phyloP scores from a whole-genome alignment of 2,329 filamentous ascomycete genomes.

The Colletotrichum shisoi region DNA sequence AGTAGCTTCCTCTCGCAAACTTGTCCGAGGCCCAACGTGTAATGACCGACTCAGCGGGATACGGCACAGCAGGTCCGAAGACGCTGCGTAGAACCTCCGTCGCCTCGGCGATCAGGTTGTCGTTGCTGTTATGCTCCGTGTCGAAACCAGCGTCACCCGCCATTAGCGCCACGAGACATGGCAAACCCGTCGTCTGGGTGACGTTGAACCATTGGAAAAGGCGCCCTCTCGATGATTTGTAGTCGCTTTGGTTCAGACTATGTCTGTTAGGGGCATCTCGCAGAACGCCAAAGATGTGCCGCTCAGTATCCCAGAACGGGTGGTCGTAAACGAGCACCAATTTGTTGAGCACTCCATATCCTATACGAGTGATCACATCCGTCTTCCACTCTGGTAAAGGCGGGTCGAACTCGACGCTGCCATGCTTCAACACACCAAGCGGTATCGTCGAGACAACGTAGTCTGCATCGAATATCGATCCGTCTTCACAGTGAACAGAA shows the following conservation, averaged over 20 bases:
- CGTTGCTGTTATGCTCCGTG: constrained; percentile 78
- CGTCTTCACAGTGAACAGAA: constrained; percentile 77
- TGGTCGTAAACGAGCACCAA: constrained; percentile 88
- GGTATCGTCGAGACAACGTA: constrained; percentile 90
- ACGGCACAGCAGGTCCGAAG: constrained; percentile 75
- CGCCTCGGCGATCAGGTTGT: constrained; percentile 80
- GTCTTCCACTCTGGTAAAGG: constrained; percentile 87
- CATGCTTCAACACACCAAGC: constrained; percentile 88
- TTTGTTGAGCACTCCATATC: constrained; percentile 95
- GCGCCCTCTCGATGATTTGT: constrained; percentile 79
- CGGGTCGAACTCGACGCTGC: constrained; percentile 83
- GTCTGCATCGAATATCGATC: constrained; percentile 80
- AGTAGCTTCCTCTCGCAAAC: constrained; percentile 95
- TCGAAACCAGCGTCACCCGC: constrained; percentile 92
- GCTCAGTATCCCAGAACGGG: constrained; percentile 87
- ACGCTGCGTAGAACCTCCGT: constrained; percentile 78
- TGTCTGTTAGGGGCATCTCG: constrained; percentile 73
- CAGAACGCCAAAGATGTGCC: constrained; percentile 93
- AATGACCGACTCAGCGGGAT: constrained; percentile 84
- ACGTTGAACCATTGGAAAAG: constrained; percentile 99
- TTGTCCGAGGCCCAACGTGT: constrained; percentile 91
- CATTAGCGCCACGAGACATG: constrained; percentile 90
- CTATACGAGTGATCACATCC: constrained; percentile 80
- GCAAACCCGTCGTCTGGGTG: constrained; percentile 85
- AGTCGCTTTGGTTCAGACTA: constrained; percentile 81